Conservation (phyloP, 305 asterid genomes). For the Fraxinus velutina region DNA sequence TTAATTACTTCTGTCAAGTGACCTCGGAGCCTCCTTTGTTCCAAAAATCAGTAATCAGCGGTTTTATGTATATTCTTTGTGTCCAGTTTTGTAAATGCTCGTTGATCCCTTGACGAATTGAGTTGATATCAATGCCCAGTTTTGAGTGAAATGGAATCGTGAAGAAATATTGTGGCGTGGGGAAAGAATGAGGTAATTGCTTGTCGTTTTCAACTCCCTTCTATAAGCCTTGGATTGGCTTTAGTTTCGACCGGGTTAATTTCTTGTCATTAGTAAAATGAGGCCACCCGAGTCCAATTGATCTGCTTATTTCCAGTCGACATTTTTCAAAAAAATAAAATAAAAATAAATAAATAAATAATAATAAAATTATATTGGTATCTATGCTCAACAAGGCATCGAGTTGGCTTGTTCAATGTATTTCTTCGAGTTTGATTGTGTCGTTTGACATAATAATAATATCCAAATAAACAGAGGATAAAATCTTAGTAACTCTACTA, state of each 20-base stretch:
- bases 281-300: not conserved
- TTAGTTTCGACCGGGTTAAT: not conserved
- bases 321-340: not conserved
- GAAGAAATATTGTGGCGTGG: not conserved
- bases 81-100: not conserved
- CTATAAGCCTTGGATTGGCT: not conserved
- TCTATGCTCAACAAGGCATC: not conserved
- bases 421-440: too few relatives aligned
- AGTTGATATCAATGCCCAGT: not conserved
- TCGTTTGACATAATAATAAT: too few relatives aligned
- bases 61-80: not conserved
- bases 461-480: too few relatives aligned
- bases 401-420: not conserved
- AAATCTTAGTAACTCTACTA: not conserved
- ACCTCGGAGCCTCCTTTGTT: not conserved
- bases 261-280: not conserved
- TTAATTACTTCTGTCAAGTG: conserved; percentile 6
- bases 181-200: too few relatives aligned
- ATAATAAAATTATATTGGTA: too few relatives aligned
- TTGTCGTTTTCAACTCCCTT: too few relatives aligned
- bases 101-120: not conserved
- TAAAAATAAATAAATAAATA: too few relatives aligned
- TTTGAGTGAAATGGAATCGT: not conserved
- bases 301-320: not conserved
- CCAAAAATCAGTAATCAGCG: not conserved